These are phyloP conservation scores for Chlorella sp. DNA, from an alignment of 139 green algal genomes.

Conservation along the genomic window DNA sequence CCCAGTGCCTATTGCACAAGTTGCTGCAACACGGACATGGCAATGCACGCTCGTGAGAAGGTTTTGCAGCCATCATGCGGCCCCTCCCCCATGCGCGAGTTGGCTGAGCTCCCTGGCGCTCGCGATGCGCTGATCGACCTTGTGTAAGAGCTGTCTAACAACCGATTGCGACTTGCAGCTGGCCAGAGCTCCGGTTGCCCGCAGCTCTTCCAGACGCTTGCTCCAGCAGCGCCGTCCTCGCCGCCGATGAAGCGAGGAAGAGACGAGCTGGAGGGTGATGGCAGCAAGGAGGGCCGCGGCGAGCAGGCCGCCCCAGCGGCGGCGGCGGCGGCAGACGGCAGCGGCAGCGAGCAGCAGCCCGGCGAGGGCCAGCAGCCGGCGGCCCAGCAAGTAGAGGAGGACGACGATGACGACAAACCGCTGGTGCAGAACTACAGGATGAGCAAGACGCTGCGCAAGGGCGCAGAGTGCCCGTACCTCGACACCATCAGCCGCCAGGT, in stretches of 20 bases:
- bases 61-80: too few species aligned
- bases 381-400: constrained; percentile 11
- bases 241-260: constrained; percentile 14
- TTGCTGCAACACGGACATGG: background rate
- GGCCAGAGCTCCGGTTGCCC: background rate
- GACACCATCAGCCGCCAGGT: constrained; percentile 93
- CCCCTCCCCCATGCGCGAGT: too few species aligned
- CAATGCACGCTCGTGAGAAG: too few species aligned
- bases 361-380: constrained; percentile 3
- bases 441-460: constrained; percentile 54
- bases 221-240: background rate
- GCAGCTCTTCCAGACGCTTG: background rate
- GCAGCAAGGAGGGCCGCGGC: background rate
- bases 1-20: too few species aligned
- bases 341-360: background rate
- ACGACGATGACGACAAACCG: constrained; percentile 53
- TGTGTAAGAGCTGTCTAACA: too few species aligned
- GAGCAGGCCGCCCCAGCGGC: background rate
- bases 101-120: too few species aligned
- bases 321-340: background rate
- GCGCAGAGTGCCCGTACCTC: constrained; percentile 95
- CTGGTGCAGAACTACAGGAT: constrained; percentile 22
- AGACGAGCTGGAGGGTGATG: background rate
- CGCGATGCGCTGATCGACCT: too few species aligned
- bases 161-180: too few species aligned